Base-by-base conservation (phyloP, 164 flowering plant genomes). In the Tetrastigma voinierianum region DNA sequence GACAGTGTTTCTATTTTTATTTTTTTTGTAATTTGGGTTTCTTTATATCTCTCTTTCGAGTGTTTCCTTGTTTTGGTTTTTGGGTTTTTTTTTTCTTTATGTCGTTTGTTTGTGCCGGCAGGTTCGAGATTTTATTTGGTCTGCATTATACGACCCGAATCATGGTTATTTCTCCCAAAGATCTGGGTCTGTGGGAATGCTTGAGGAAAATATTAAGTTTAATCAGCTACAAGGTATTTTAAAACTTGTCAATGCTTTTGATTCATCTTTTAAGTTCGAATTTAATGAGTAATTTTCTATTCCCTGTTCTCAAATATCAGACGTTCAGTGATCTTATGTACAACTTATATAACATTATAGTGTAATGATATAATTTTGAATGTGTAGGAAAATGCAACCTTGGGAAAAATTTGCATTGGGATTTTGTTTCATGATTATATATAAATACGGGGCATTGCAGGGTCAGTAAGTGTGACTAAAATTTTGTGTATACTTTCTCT, bases 51-150 rank as follows among this genome's bases (percentile, higher is more conserved):
- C 8, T 4, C 17, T 49, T 63, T 57, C 11, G 3, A 23, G 15
- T 23, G 12, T 46, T 46, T 45, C 45, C 43, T 56, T 1, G n/a
- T 46, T 57, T 43, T 20, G 46, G 17, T 66, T 60, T 10, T n/a
- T 32, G 25, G 46, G 10, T n/a, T 12, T 14, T 15, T 51, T 20
- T 56, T 46, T 2, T 24, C 1, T 3, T 61, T n/a, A n/a, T n/a
- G n/a, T n/a, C n/a, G 46, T 56, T 51, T 45, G 59, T 17, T 19
- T 17, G 24, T 56, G 56, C 23, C 40, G 51, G 57, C 67, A 94
- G 98, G 98, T 94, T 61, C 76, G 98, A 15, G 98, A 94, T 83
- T 94, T 84, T 72, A 85, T 94, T 25, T 92, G 76, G 67, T 83
- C 90, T 9, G 93, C 95, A n/a, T n/a, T n/a, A 54, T 94, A 91